Evolutionary conservation across 2,329 filamentous ascomycete species (phyloP).

Genomic region (Plectosphaerella sp.): DNA sequence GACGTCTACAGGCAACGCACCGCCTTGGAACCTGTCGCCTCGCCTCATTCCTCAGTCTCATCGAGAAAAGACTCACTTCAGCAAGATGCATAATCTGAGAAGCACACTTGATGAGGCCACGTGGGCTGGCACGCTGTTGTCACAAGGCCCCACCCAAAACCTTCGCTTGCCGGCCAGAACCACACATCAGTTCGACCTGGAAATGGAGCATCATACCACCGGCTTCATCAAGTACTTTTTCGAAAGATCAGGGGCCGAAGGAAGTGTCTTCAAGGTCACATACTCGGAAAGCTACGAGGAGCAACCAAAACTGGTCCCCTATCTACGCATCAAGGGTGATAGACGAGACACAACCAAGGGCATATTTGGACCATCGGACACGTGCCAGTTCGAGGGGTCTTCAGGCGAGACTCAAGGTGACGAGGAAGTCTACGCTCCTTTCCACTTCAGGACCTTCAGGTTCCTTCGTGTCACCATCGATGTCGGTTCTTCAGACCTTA

Average conservation of each 20-base stretch:
- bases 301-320: neutral
- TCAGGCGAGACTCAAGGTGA: neutral
- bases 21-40: neutral
- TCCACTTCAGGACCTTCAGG: slow-evolving; percentile 12
- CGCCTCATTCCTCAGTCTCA: slow-evolving; percentile 9
- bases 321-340: neutral
- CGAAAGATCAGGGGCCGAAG: neutral
- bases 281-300: slow-evolving; percentile 6
- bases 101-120: slow-evolving; percentile 6
- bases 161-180: neutral
- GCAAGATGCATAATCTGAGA: neutral
- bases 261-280: neutral
- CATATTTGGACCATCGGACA: slow-evolving; percentile 2
- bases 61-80: neutral
- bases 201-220: neutral
- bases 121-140: neutral
- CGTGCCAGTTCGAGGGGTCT: neutral
- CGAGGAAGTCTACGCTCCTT: slow-evolving; percentile 7
- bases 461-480: slow-evolving; percentile 8
- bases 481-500: neutral
- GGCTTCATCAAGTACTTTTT: neutral
- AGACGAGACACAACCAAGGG: slow-evolving; percentile 1
- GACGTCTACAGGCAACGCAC: neutral
- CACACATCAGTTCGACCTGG: neutral
- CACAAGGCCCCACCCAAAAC: no score